Evolutionary conservation across 768 basidiomycete species (phyloP), one percentile per base, ranked within the genome.

Genomic region (Macrolepiota dolichaula): DNA sequence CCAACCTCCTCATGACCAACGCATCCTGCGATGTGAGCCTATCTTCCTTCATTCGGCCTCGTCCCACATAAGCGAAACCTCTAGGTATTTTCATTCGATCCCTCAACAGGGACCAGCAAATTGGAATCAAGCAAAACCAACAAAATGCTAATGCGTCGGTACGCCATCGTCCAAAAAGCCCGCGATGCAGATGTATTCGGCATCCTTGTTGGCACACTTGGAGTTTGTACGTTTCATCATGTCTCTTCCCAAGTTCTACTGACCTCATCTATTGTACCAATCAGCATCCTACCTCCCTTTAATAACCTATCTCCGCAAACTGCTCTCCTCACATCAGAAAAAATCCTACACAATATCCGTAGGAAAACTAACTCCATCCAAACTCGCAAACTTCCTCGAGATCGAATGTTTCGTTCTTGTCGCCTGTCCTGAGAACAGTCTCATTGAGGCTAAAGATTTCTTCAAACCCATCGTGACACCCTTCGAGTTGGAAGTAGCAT

Each of bases 331-430:
- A 40, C 80, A 85, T 0, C 84, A 82, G 62, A 96, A 96, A 76
- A 98, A 98, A 72, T 86, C 85, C 63, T 99, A 98, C 74, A 98
- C 96, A 1, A 85, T 99, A 65, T 91, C 87, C 56, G 96, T 99
- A 0, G 96, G 97, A 38, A 94, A 96, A 73, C 83, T 97, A 51
- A 97, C 93, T 66, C 96, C 97, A 0, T 84, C 94, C 6, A 98
- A 98, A 68, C 81, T 98, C 22, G 96, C 88, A 9, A 99, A 98
- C 73, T 98, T 98, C 72, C 82, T 91, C 68, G 96, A 98, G 71
- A 88, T 99, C 52, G 96, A 98, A 69, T 96, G 95, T 68, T 98
- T 94, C 68, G 89, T 98, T 17, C 80, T 97, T 61, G 92, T 97
- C 3, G 96, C 96, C 2, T 99, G 97, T 72, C 90, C 89, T 0